A percentile compares a stretch with the other conserved stretches of the same genome.
Conservation (phyloP, 495 filamentous ascomycete genomes). For the Massariosphaeria phaeospora region DNA sequence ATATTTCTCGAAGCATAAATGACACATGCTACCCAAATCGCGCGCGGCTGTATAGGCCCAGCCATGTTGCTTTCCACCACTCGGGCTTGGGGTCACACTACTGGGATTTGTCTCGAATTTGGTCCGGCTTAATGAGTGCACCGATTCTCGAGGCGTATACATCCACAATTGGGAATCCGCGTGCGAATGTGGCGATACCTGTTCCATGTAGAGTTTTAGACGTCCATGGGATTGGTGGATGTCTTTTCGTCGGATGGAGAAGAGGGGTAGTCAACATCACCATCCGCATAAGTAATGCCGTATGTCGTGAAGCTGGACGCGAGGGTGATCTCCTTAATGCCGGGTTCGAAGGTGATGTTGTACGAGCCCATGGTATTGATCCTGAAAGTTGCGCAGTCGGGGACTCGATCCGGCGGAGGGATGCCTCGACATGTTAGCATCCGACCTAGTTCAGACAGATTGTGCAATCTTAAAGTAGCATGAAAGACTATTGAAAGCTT, state of each 20-base stretch:
- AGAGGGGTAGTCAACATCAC: neutral
- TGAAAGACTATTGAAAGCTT: constrained; percentile 11
- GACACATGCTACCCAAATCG: no score
- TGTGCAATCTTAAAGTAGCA: constrained; percentile 6
- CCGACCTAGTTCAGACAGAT: constrained; percentile 2
- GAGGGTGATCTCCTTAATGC: constrained; percentile 12
- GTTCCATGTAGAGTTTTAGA: constrained; percentile 18
- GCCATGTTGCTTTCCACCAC: no score
- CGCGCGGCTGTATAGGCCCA: no score
- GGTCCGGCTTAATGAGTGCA: no score
- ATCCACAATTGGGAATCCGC: constrained; percentile 1
- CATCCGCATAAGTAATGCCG: constrained; percentile 14
- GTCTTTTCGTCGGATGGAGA: constrained; percentile 4
- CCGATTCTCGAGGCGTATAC: neutral
- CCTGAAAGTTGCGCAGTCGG: constrained; percentile 8
- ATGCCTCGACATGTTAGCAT: neutral
- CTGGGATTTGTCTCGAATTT: no score
- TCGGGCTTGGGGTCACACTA: no score
- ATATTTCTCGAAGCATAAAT: no score
- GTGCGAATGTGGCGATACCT: neutral
- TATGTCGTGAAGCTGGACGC: constrained; percentile 7
- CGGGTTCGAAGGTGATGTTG: constrained; percentile 12
- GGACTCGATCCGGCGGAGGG: neutral
- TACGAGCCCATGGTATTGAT: constrained; percentile 12
- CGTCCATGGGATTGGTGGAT: constrained; percentile 10